Evolutionary conservation across 2,329 filamentous ascomycete species (phyloP).

Genomic region (Podosphaera fusca): DNA sequence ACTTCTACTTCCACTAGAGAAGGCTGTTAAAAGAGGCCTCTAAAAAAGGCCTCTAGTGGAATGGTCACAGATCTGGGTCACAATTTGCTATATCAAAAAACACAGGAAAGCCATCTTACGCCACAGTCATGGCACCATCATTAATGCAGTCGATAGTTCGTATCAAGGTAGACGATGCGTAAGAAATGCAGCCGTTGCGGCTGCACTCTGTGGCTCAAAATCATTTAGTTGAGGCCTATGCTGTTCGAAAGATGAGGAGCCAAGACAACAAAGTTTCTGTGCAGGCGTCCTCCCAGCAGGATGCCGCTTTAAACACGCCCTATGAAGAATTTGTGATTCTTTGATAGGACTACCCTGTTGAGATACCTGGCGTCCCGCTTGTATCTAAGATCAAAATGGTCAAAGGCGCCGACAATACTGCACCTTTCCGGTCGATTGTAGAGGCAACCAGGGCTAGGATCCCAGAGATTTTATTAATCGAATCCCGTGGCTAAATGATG

Average conservation of each 20-base stretch:
- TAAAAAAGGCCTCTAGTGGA: too few species aligned
- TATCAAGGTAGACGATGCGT: not conserved
- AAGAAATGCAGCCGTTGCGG: not conserved
- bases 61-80: too few species aligned
- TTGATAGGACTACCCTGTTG: not conserved
- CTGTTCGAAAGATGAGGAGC: not conserved
- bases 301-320: not conserved
- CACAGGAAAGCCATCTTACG: not conserved
- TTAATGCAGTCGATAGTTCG: not conserved
- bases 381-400: not conserved
- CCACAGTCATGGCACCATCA: not conserved
- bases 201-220: not conserved
- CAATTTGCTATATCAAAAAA: too few species aligned
- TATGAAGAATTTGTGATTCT: not conserved
- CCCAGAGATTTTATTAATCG: not conserved
- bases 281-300: not conserved
- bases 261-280: not conserved
- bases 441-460: not conserved
- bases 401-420: not conserved
- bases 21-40: too few species aligned
- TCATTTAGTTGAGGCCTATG: not conserved
- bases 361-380: not conserved
- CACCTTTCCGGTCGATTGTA: not conserved
- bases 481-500: not conserved
- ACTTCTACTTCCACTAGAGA: too few species aligned